Evolutionary conservation across 1,139 yeast genomes (phyloP), one percentile per base, ranked within the genome.

Genomic region (Suhomyces kunorum): DNA sequence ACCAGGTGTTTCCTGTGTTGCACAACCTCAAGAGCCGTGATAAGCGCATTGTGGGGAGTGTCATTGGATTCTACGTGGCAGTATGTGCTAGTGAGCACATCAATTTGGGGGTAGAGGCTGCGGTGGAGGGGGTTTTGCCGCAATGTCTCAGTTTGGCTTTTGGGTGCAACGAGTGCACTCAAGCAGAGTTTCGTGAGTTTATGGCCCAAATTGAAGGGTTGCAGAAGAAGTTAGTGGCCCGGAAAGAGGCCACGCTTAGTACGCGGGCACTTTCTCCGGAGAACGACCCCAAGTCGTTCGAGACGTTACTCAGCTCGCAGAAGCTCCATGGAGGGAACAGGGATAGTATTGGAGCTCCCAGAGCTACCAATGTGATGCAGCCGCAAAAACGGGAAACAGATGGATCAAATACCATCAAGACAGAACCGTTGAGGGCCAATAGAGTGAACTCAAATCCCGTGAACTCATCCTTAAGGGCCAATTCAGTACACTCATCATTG

Each of bases 11-110:
- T 23, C 96, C 96, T 0, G 65, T 90, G 15, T 68, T 90, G 44
- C 78, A 78, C 50, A 78, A 80, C 15, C 77, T 87, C 74, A 87
- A 87, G 59, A 83, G 94, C 18, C 71, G 94, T 45, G 94, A 87
- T 50, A 76, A 86, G 25, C 69, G 82, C 42, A 81, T 87, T 22
- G 76, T 87, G 28, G 62, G 70, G 50, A 72, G 76, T 19, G 74
- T 84, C 1, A 61, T 85, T 36, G 60, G 59, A 4, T 78, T 86
- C 14, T 83, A 81, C 54, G 63, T 64, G 18, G 63, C 68, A 15
- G 55, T 80, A 13, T 63, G 71, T 15, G 53, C 52, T n/a, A 66
- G 68, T 50, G 67, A 59, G 5, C 71, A 69, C 44, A 57, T 72
- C 8, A 54, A 56, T 14, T 53, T 72, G 25, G 74, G 68, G 14